Conservation (phyloP, 2,329 filamentous ascomycete species). For the Cladosporium oxysporum region DNA sequence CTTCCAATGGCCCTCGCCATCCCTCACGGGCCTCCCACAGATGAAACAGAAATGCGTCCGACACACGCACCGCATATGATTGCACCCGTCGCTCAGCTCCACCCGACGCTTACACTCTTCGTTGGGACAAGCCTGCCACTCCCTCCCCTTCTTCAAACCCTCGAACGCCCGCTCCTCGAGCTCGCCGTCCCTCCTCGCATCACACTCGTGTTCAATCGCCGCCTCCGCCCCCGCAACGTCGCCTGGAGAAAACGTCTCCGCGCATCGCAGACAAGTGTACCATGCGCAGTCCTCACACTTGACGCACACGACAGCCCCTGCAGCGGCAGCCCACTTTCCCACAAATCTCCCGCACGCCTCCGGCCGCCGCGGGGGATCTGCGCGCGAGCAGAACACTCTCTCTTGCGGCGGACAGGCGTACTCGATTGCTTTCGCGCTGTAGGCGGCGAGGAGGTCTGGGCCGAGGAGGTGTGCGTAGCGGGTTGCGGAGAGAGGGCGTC, state of each 20-base stretch:
- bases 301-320: not conserved
- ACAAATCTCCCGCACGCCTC: conserved; percentile 14
- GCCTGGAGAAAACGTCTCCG: conserved; percentile 1
- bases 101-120: conserved; percentile 19
- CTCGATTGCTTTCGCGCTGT: conserved; percentile 20
- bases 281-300: conserved; percentile 9
- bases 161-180: conserved; percentile 19
- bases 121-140: conserved; percentile 26
- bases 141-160: conserved; percentile 19
- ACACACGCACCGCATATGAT: conserved; percentile 26
- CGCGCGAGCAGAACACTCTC: conserved; percentile 19
- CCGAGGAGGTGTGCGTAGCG: conserved; percentile 18
- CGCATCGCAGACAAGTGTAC: conserved; percentile 19
- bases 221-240: not conserved
- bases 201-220: conserved; percentile 22
- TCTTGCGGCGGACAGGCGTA: conserved; percentile 17
- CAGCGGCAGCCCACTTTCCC: not conserved
- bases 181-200: not conserved
- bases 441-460: conserved; percentile 9
- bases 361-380: conserved; percentile 8
- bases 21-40: conserved; percentile 20
- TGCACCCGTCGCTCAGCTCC: conserved; percentile 25
- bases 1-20: conserved; percentile 12
- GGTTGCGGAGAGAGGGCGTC: conserved; percentile 13
- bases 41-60: conserved; percentile 27